These are phyloP conservation scores for Aspergillus vadensis DNA, from an alignment of 2,329 filamentous ascomycete genomes.

Conservation along the genomic window DNA sequence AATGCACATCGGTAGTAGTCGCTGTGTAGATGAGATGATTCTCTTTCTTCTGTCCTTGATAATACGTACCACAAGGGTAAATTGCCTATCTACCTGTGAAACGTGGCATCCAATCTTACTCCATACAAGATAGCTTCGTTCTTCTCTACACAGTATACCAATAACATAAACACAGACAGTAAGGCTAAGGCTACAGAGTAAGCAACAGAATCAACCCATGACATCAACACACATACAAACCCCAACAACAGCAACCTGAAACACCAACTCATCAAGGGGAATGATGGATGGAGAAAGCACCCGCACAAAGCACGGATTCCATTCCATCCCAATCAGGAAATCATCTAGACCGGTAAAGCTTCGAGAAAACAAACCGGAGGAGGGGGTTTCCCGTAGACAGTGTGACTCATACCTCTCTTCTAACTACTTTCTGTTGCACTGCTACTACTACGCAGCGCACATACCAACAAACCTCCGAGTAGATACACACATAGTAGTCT, in stretches of 20 bases:
- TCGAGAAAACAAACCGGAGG: constrained; percentile 11
- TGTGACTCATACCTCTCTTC: constrained; percentile 6
- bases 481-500: too few species aligned
- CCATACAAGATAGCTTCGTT: not conserved
- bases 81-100: not conserved
- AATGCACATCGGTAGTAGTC: not conserved
- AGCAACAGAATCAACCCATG: not conserved
- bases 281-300: too few species aligned
- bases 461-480: not conserved
- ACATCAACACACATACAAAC: not conserved
- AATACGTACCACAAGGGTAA: not conserved
- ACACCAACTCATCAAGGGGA: constrained; percentile 5
- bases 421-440: not conserved
- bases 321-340: constrained; percentile 5
- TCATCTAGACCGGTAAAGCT: constrained; percentile 11
- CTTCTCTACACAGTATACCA: too few species aligned
- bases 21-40: not conserved
- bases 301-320: too few species aligned
- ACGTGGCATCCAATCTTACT: not conserved
- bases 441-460: not conserved
- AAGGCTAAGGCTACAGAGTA: too few species aligned
- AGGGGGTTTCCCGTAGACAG: not conserved
- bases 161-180: too few species aligned
- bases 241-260: not conserved
- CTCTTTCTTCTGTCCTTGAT: not conserved